Evolutionary conservation across 2,329 filamentous ascomycete genomes (phyloP), one percentile per base, ranked within the genome.

Genomic region (Exophiala aquamarina): DNA sequence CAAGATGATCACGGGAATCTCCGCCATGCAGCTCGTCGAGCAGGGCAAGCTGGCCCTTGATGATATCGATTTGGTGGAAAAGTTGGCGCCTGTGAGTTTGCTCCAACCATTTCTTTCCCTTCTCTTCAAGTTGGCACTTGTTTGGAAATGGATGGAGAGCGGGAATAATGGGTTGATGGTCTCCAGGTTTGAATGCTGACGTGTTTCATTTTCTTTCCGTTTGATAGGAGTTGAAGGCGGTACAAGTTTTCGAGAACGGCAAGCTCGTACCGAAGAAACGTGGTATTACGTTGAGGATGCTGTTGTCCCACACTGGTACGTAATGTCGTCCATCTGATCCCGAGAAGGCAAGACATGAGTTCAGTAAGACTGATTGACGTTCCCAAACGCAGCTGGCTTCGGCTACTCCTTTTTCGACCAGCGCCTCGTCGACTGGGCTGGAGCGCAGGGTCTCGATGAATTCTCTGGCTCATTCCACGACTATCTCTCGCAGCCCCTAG

Each of bases 11-110:
- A 66, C 70, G 0, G 76, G 70, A 0, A 62, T 81, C 11, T 75
- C 77, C 1, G 72, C 68, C 37, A 79, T 83, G 75, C 78, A 82
- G 59, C 70, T 79, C 1, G 78, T 82, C 1, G 79, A 82, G 57
- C 64, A 71, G 41, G 77, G 74, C 0, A 52, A 61, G 7, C 55
- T 81, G 14, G 63, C 55, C 1, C 63, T 82, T 0, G 78, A 82
- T 41, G 72, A 79, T 48, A 65, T 63, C 0, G 64, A 67, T 0
- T 67, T 74, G 41, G 61, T 75, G 0, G 76, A 77, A 49, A 63
- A 55, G 3, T n/a, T 73, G 65, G 15, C 77, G 73, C 57, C 57
- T 29, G 57, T 59, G 44, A 28, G 56, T 49, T 18, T 43, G 19
- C 23, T 23, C 11, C 6, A 6, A 6, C 23, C 23, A 6, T 11